Base-by-base conservation (phyloP, 352 stramenopile genomes). In the Pythium diclinum region DNA sequence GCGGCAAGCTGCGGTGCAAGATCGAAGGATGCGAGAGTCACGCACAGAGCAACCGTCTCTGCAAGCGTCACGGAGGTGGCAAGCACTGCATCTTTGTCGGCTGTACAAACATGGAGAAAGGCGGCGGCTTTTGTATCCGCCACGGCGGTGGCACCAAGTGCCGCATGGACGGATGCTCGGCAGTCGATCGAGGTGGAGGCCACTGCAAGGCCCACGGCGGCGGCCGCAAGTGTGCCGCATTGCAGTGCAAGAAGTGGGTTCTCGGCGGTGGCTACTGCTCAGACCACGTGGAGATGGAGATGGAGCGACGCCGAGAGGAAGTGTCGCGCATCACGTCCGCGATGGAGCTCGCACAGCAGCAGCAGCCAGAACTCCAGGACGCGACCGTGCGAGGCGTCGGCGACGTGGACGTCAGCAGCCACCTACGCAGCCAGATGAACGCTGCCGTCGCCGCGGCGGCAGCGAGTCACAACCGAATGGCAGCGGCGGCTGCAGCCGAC, bases 81-180 rank as follows among this genome's bases (percentile, higher is more conserved):
- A 91, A 88, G 71, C 69, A 81, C 17, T 95, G 87, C 48, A 68
- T 82, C 52, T 62, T 80, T 32, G 85, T 92, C 17, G 87, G 87
- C 28, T 95, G 87, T 46, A 78, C 71, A 2, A 95, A 94, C 68
- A 92, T 88, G 79, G 79, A 92, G 52, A 92, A 94, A 68, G 85
- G 83, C n/a, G 84, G 85, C 40, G 87, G 87, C 3, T 83, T 85
- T 34, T 95, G 87, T 59, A 94, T 94, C 66, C 85, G 85, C 53
- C 87, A 95, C 48, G 87, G 87, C 2, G 87, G 87, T 3, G 85
- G 85, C 3, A 91, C 83, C 13, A 87, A 88, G 61, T 95, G 87
- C 66, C 77, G 78, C 34, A 68, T 80, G 32, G 76, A 89, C 19
- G 79, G 79, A 8, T 95, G 87, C 57, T 64, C 42, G 11, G 81